A percentile compares a stretch with the other conserved stretches of the same genome.
phyloP scores from a whole-genome alignment of 371 early-diverging fungal genomes.

The Syncephalastrum racemosum region DNA sequence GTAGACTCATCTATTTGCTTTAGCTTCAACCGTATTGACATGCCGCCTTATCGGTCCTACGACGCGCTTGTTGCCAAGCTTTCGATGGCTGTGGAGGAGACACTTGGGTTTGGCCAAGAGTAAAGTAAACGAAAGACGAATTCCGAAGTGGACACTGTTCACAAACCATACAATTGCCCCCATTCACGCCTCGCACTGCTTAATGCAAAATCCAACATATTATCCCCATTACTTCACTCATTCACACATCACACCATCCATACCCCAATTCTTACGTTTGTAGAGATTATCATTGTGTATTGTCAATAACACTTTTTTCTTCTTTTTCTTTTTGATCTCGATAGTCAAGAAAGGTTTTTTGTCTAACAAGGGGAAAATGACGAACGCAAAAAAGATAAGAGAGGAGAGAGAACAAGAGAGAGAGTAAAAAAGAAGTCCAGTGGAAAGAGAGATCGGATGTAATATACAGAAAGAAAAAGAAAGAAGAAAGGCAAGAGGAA shows the following conservation, averaged over 20 bases:
- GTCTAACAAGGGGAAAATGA: too few relatives aligned
- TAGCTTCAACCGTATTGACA: slow-evolving; percentile 94
- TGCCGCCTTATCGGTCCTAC: slow-evolving; percentile 87
- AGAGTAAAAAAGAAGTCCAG: slow-evolving; percentile 32
- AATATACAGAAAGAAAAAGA: slow-evolving; percentile 8
- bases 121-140: slow-evolving; percentile 25
- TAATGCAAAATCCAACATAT: too few relatives aligned
- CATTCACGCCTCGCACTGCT: too few relatives aligned
- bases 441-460: slow-evolving; percentile 1
- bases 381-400: neutral
- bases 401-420: neutral
- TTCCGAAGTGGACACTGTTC: too few relatives aligned
- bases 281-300: too few relatives aligned
- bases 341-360: too few relatives aligned
- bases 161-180: too few relatives aligned
- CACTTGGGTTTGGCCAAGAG: slow-evolving; percentile 82
- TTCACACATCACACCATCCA: too few relatives aligned
- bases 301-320: too few relatives aligned
- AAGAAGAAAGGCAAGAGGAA: slow-evolving; percentile 22
- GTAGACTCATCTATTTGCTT: neutral
- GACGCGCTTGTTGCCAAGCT: slow-evolving; percentile 77
- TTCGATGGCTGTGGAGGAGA: slow-evolving; percentile 92
- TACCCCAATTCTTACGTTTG: too few relatives aligned
- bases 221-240: too few relatives aligned
- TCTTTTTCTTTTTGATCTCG: too few relatives aligned